Percentiles rank a stretch among this genome's conserved stretches.
phyloP scores from a whole-genome alignment of 148 eudicot species.

The Nepenthes mirabilis region DNA sequence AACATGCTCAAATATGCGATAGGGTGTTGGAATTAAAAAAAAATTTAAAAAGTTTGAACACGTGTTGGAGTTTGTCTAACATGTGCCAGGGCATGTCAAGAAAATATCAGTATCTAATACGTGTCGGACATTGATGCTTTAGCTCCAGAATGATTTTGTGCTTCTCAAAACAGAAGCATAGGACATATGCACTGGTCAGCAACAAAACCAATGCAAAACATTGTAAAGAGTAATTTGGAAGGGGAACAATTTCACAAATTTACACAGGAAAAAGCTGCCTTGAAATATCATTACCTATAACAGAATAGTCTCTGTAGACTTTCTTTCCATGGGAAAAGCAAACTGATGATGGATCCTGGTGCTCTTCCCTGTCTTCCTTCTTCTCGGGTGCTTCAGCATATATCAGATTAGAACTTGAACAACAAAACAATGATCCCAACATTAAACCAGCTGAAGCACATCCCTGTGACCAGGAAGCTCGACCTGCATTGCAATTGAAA shows the following conservation, averaged over 20 bases:
- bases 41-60: too few species aligned
- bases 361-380: constrained; percentile 19
- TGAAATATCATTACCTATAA: constrained; percentile 45
- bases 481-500: constrained; percentile 25
- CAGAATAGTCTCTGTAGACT: constrained; percentile 65
- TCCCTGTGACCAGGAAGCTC: constrained; percentile 33
- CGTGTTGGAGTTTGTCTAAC: too few species aligned
- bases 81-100: too few species aligned
- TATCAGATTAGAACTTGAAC: constrained; percentile 37
- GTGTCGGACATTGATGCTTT: too few species aligned
- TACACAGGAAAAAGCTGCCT: background rate
- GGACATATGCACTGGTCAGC: too few species aligned
- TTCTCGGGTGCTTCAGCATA: constrained; percentile 43
- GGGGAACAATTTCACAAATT: background rate
- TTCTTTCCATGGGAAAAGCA: constrained; percentile 58
- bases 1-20: background rate
- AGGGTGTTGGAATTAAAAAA: too few species aligned
- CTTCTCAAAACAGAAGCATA: too few species aligned
- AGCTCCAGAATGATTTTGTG: too few species aligned
- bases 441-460: constrained; percentile 33
- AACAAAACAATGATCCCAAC: constrained; percentile 52
- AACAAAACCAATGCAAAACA: background rate
- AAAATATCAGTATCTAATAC: too few species aligned
- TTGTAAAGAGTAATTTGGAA: background rate
- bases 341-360: constrained; percentile 13